phyloP scores from a whole-genome alignment of 352 stramenopile genomes.

The Globisporangium iwayamae region DNA sequence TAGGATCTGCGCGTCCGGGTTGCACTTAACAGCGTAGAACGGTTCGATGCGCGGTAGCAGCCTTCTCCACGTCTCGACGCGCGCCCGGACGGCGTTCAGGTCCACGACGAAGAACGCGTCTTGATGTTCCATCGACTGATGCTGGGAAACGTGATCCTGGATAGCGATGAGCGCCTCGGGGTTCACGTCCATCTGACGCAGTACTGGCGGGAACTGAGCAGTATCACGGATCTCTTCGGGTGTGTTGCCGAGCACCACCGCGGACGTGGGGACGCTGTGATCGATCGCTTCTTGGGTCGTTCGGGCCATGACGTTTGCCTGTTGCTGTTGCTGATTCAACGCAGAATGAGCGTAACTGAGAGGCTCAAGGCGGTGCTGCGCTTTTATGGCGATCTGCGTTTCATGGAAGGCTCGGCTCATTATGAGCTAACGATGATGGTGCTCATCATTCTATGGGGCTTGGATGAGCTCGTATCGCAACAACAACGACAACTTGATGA shows the following conservation, averaged over 20 bases:
- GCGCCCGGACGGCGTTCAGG: constrained; percentile 68
- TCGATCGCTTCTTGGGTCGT: constrained; percentile 15
- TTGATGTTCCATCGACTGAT: constrained; percentile 21
- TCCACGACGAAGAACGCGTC: constrained; percentile 90
- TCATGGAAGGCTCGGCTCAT: neutral
- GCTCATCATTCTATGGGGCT: neutral
- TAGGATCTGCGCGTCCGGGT: constrained; percentile 82
- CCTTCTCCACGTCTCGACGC: constrained; percentile 69
- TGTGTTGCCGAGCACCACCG: neutral
- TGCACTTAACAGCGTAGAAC: constrained; percentile 96
- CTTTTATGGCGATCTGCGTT: no score
- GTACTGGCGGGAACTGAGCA: neutral
- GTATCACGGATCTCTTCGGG: neutral
- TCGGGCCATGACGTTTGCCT: neutral
- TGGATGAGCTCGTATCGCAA: neutral
- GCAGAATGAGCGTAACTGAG: neutral
- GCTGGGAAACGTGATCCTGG: constrained; percentile 29
- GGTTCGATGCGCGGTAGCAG: constrained; percentile 82
- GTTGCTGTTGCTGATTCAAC: neutral
- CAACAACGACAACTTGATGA: neutral
- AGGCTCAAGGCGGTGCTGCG: neutral
- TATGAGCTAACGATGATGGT: no score
- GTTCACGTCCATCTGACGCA: constrained; percentile 11
- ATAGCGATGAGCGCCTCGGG: constrained; percentile 10
- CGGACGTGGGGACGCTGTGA: neutral